Evolutionary conservation across 2,329 filamentous ascomycete species (phyloP), one percentile per base, ranked within the genome.

Genomic region (Penicillium sp.): DNA sequence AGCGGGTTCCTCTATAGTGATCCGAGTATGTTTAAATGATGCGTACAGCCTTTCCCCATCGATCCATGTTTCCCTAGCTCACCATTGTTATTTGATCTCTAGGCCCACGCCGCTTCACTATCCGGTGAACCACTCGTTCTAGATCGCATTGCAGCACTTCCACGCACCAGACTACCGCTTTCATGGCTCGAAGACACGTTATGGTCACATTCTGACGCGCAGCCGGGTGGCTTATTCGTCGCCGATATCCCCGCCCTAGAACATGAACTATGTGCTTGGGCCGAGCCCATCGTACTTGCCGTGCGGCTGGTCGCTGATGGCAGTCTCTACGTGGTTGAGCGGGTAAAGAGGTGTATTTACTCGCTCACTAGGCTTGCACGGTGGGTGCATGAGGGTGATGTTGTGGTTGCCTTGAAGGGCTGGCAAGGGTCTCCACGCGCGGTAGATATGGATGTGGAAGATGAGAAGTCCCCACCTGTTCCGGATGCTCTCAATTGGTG

Each of bases 341-440:
- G 71, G 19, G 74, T 77, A 16, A 77, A 77, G 53, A 60, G 54
- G 44, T 70, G 70, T 2, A 67, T 78, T 39, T 78, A 76, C 57
- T 71, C 76, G n/a, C 63, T 78, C 31, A 73, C 65, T 24, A 69
- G 69, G 37, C 63, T 78, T 44, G 70, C 62, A 8, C 59, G 60
- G 16, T 68, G 64, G 51, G 68, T 78, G 7, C 66, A 69, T 43
- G 75, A 77, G 57, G 71, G 73, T 3, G 73, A 77, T 60, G 51
- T 78, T 6, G 49, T 71, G n/a, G 73, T 73, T 60, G 73, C 72
- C 16, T 68, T 68, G 19, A 76, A 75, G 59, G 68, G 67, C 41
- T 69, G 70, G 67, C 63, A 63, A 37, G 48, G 56, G 16, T 49
- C 48, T 41, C 29, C 54, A 49, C 29, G 45, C 29, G 52, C 29